These are phyloP conservation scores for Fusarium continuum DNA, from an alignment of 2,329 filamentous ascomycete species.

Conservation along the genomic window DNA sequence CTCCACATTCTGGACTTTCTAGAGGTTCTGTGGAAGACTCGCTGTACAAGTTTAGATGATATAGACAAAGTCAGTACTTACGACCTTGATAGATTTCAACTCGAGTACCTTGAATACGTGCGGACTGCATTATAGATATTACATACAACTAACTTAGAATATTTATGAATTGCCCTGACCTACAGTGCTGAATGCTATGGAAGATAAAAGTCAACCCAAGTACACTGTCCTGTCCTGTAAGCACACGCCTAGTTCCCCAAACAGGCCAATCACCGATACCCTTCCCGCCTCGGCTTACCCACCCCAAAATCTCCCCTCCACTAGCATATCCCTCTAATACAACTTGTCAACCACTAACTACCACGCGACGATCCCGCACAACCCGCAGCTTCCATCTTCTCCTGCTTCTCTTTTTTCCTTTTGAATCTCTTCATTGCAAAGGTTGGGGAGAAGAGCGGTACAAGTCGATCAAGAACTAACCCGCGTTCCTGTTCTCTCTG, in stretches of 20 bases:
- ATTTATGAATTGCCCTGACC: too few relatives aligned
- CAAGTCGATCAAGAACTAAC: neutral
- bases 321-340: slow-evolving; percentile 33
- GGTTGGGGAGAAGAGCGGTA: neutral
- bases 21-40: slow-evolving; percentile 5
- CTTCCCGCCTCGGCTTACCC: slow-evolving; percentile 29
- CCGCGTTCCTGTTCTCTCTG: slow-evolving; percentile 11
- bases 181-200: neutral
- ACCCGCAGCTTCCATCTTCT: slow-evolving; percentile 9
- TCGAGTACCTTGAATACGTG: too few relatives aligned
- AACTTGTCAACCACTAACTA: slow-evolving; percentile 12
- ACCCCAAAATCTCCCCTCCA: slow-evolving; percentile 16
- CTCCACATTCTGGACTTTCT: slow-evolving; percentile 12
- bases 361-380: slow-evolving; percentile 34
- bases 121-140: too few relatives aligned
- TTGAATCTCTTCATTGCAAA: neutral
- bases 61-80: too few relatives aligned
- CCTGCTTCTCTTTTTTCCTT: neutral
- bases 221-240: neutral
- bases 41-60: too few relatives aligned
- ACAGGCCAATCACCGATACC: slow-evolving; percentile 13
- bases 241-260: neutral
- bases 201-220: slow-evolving; percentile 2
- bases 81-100: too few relatives aligned
- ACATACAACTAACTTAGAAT: too few relatives aligned